phyloP scores from a whole-genome alignment of 176 grass and related monocot genomes.

The Lolium rigidum region DNA sequence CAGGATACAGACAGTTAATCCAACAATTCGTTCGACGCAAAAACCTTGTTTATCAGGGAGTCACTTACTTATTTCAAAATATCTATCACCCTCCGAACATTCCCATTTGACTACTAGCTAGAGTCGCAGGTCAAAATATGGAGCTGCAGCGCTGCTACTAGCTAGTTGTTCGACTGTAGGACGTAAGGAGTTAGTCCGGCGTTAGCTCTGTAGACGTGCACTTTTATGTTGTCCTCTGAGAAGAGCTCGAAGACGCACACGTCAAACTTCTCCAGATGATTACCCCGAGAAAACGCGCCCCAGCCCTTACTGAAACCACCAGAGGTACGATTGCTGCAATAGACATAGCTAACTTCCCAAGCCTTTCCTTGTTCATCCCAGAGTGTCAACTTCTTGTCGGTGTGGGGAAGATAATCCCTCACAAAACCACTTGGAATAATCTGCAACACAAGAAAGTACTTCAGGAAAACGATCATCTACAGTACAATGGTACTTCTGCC shows the following conservation, averaged over 20 bases:
- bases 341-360: constrained; percentile 70
- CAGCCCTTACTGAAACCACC: constrained; percentile 74
- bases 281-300: constrained; percentile 60
- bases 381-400: constrained; percentile 57
- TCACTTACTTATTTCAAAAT: neutral
- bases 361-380: constrained; percentile 68
- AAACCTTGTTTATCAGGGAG: neutral
- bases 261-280: constrained; percentile 81
- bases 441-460: constrained; percentile 52
- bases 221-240: constrained; percentile 64
- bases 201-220: constrained; percentile 14
- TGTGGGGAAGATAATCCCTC: constrained; percentile 51
- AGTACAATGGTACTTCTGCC: too few species aligned
- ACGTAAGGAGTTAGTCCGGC: constrained; percentile 3
- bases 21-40: neutral
- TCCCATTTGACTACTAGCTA: neutral
- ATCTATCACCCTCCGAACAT: neutral
- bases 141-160: neutral
- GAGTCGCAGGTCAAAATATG: neutral
- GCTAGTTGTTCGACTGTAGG: neutral
- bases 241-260: constrained; percentile 85
- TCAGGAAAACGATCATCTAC: neutral
- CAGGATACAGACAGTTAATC: neutral
- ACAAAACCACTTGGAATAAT: constrained; percentile 60
- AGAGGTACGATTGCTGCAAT: constrained; percentile 35